Base-by-base conservation (phyloP, 2,329 filamentous ascomycete species). In the Fusarium setosum region DNA sequence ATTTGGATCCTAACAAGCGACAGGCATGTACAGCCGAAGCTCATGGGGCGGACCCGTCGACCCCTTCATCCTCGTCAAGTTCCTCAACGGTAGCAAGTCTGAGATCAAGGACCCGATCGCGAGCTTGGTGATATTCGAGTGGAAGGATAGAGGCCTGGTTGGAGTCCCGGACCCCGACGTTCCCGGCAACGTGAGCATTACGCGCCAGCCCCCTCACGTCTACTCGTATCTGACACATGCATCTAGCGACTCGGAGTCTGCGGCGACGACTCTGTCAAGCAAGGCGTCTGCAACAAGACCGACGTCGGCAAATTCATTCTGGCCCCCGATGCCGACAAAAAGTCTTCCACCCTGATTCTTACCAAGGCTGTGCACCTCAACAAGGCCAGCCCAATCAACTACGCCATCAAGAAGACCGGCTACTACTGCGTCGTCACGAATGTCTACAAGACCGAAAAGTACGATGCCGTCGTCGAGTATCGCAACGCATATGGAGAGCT, bases 401-500 rank as follows among this genome's bases (percentile, higher is more conserved):
- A 98, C 76, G 84, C 88, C 6, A 90, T 97, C 71, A 90, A 90
- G 73, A 93, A 93, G 78, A 99, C 96, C 0, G 96, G 96, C 24
- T 99, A 97, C 80, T 99, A 97, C 79, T 99, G 96, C 73, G 90
- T 99, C 59, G 88, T 92, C 51, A 96, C 93, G 2, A 90, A 89
- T 66, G 86, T 86, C 20, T 95, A 88, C 75, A 88, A 85, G 23
- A 82, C 85, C 1, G 83, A 86, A 18, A 84, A 92, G 41, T 99
- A 96, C 75, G 86, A 84, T 44, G 94, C 91, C 8, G 87, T 96
- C 13, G 90, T 96, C 40, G 94, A 96, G 73, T 99, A 98, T 78
- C 90, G 94, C 63, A 98, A 99, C 78, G 92, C 96, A 4, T 99
- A 96, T 75, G 96, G 96, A 75, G 95, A 99, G 82, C 89, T 99